Evolutionary conservation across 1,284 basidiomycete genomes (phyloP), one percentile per base, ranked within the genome.

Genomic region (Apiotrichum veenhuisii): DNA sequence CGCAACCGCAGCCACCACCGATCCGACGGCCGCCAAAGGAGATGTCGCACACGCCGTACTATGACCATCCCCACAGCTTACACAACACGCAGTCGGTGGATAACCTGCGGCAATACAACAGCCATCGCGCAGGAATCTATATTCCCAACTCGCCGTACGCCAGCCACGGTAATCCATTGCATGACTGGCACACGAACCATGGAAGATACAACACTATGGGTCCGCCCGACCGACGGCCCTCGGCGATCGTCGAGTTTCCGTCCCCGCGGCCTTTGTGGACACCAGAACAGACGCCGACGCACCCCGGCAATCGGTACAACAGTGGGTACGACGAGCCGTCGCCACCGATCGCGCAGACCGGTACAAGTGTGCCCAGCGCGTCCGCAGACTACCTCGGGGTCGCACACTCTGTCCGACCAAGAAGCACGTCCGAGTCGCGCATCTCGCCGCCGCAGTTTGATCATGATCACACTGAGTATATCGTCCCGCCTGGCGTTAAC

Each of bases 181-280:
- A 38, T n/a, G 37, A 38, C 37, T 38, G 37, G 37, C 15, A 38
- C 37, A n/a, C 14, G 14, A 38, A 38, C 37, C 17, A 17, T 1
- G 37, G 37, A 11, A 17, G 37, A 2, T 38, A 38, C 37, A 38
- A 38, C 37, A 38, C 37, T 17, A 17, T 38, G 3, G 37, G 37
- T 8, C 22, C 15, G 12, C 7, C 43, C 2, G 18, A 3, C 5
- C 43, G 15, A 5, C 43, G 12, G 22, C 43, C 43, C 4, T 25
- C 27, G 25, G 27, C 44, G 18, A 15, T 33, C 20, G 43, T 52
- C 34, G 25, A 27, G 34, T 52, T 52, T 43, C 51, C 51, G 9
- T 60, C 67, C 18, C 61, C 67, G 1, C 65, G 69, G 15, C 51
- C 61, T 9, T 55, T 60, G 0, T 42, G 50, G 50, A 23, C 25